A percentile compares a stretch with the other conserved stretches of the same genome.
Conservation (phyloP, 345 rosid species). For the Rhizophora apiculata region DNA sequence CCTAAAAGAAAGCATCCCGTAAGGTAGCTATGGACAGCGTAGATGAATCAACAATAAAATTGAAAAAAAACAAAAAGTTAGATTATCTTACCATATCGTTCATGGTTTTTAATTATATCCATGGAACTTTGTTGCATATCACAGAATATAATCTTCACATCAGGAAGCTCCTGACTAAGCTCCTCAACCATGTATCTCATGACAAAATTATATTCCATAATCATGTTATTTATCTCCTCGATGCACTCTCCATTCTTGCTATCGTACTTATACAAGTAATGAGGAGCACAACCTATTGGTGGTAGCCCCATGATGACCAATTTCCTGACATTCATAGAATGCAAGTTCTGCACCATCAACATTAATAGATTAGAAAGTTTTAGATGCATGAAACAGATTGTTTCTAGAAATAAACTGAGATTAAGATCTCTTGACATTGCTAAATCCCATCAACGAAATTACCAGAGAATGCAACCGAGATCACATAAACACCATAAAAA, state of each 20-base stretch:
- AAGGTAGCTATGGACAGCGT: too few relatives aligned
- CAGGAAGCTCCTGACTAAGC: constrained; percentile 57
- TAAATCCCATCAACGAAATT: background rate
- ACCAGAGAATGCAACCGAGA: background rate
- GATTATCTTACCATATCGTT: constrained; percentile 49
- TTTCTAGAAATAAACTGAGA: background rate
- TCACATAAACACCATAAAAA: background rate
- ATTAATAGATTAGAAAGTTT: background rate
- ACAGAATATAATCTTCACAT: constrained; percentile 58
- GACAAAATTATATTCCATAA: constrained; percentile 69
- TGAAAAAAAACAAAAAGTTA: background rate
- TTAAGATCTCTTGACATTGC: background rate
- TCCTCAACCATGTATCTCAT: constrained; percentile 68
- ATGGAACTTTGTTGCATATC: constrained; percentile 78
- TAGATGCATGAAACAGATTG: background rate
- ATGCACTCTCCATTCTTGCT: constrained; percentile 71
- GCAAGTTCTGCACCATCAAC: constrained; percentile 53
- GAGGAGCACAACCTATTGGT: constrained; percentile 89
- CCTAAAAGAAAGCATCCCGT: constrained; percentile 38
- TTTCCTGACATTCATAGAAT: constrained; percentile 56
- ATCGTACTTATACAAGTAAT: constrained; percentile 71
- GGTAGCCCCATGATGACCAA: constrained; percentile 83
- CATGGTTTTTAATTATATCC: constrained; percentile 68
- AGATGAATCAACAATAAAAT: background rate
- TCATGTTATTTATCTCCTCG: constrained; percentile 67